A percentile compares a stretch with the other conserved stretches of the same genome.
Conservation (phyloP, 148 eudicot genomes). For the Chenopodium suecicum region DNA sequence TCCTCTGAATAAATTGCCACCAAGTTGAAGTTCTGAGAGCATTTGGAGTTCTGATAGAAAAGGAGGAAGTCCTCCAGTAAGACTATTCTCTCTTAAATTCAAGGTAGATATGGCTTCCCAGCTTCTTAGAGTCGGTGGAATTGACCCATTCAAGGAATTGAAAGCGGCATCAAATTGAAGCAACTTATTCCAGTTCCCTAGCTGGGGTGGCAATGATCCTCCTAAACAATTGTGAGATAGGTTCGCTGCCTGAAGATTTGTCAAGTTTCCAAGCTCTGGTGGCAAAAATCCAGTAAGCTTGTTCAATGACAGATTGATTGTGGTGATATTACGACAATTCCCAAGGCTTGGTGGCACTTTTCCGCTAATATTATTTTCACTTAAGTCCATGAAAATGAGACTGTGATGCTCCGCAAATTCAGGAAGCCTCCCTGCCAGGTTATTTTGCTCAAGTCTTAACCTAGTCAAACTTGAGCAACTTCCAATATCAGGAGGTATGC, state of each 20-base stretch:
- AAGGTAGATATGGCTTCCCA: constrained; percentile 44
- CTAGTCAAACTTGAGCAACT: constrained; percentile 57
- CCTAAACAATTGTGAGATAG: constrained; percentile 57
- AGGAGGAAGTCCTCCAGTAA: constrained; percentile 54
- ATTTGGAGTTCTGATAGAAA: constrained; percentile 42
- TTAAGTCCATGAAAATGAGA: constrained; percentile 53
- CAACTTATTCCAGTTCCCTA: constrained; percentile 46
- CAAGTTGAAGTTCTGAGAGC: constrained; percentile 55
- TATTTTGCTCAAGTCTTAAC: constrained; percentile 55
- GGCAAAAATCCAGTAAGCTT: constrained; percentile 55
- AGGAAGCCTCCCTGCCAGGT: constrained; percentile 61
- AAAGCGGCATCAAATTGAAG: constrained; percentile 46
- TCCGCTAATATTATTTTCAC: constrained; percentile 51
- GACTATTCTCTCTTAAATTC: constrained; percentile 54
- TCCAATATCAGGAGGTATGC: constrained; percentile 65
- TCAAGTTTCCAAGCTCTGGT: constrained; percentile 49
- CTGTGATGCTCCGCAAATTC: constrained; percentile 43
- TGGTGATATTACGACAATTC: constrained; percentile 39
- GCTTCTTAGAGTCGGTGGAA: constrained; percentile 47
- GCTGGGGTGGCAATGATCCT: constrained; percentile 57
- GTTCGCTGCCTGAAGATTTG: constrained; percentile 45
- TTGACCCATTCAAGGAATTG: constrained; percentile 56
- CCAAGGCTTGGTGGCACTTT: constrained; percentile 51
- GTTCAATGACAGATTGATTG: constrained; percentile 52
- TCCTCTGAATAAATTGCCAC: constrained; percentile 62